These are phyloP conservation scores for Vitis hybrid DNA, from an alignment of 177 flowering plant species.

Conservation along the genomic window DNA sequence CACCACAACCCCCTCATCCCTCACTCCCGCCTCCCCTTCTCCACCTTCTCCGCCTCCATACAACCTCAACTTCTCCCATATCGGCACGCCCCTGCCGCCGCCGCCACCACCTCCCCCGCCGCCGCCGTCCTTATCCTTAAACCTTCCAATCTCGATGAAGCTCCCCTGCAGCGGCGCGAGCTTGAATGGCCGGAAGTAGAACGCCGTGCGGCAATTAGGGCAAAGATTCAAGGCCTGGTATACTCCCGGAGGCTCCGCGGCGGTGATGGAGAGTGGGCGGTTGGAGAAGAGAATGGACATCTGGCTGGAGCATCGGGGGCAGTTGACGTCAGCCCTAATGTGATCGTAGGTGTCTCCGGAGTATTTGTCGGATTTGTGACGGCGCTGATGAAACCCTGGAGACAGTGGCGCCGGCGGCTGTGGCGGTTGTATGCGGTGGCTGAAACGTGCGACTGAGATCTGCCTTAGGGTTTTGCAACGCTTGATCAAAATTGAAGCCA, in stretches of 20 bases:
- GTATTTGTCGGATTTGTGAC: slow-evolving; percentile 26
- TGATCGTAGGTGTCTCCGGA: slow-evolving; percentile 30
- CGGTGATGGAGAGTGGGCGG: slow-evolving; percentile 31
- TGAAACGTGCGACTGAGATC: too few species aligned
- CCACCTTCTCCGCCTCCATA: neutral
- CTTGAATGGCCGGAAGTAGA: slow-evolving; percentile 32
- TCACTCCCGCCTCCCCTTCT: slow-evolving; percentile 5
- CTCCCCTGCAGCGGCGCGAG: slow-evolving; percentile 31
- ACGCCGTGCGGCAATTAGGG: slow-evolving; percentile 33
- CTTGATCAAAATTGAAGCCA: too few species aligned
- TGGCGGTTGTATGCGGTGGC: neutral
- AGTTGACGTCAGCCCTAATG: slow-evolving; percentile 32
- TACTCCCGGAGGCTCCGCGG: slow-evolving; percentile 20
- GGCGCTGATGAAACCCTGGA: slow-evolving; percentile 25
- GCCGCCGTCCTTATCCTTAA: neutral
- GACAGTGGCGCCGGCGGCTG: neutral
- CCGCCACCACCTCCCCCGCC: neutral
- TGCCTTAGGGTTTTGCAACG: too few species aligned
- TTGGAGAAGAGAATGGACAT: slow-evolving; percentile 35
- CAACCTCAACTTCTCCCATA: slow-evolving; percentile 1
- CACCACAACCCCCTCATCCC: neutral
- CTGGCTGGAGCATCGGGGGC: slow-evolving; percentile 32
- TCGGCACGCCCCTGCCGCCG: neutral
- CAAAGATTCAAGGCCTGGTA: slow-evolving; percentile 40
- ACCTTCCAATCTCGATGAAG: slow-evolving; percentile 21